A percentile compares a stretch with the other conserved stretches of the same genome.
Conservation (phyloP, 78 protist species). For the Protostelium mycophagum region DNA sequence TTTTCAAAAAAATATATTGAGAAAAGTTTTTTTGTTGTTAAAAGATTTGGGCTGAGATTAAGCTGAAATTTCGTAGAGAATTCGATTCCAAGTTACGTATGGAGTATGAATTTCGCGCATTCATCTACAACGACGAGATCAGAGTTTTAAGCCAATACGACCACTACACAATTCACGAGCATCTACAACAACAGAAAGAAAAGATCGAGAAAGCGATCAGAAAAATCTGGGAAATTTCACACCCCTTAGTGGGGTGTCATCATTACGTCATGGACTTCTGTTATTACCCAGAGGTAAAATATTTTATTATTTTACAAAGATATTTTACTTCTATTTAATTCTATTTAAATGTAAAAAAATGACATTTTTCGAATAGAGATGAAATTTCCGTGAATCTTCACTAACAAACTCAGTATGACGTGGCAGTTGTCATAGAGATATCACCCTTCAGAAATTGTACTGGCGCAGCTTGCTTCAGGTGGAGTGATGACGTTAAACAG, state of each 20-base stretch:
- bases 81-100: background rate
- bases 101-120: conserved; percentile 14
- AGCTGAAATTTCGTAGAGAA: background rate
- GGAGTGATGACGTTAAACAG: background rate
- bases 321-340: too few relatives aligned
- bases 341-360: too few relatives aligned
- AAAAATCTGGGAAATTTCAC: background rate
- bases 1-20: too few relatives aligned
- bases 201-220: conserved; percentile 3
- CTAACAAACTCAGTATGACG: too few relatives aligned
- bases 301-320: too few relatives aligned
- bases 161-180: conserved; percentile 18
- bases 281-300: background rate
- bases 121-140: background rate
- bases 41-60: too few relatives aligned
- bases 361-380: too few relatives aligned
- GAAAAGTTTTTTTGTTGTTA: too few relatives aligned
- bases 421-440: background rate
- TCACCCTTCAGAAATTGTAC: conserved; percentile 19
- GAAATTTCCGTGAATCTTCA: too few relatives aligned
- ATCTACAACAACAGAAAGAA: background rate
- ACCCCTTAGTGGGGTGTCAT: background rate
- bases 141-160: conserved; percentile 18
- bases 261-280: conserved; percentile 16
- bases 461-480: conserved; percentile 15